These are phyloP conservation scores for Blepharisma stoltei DNA, from an alignment of 73 alveolate genomes.

Conservation along the genomic window DNA sequence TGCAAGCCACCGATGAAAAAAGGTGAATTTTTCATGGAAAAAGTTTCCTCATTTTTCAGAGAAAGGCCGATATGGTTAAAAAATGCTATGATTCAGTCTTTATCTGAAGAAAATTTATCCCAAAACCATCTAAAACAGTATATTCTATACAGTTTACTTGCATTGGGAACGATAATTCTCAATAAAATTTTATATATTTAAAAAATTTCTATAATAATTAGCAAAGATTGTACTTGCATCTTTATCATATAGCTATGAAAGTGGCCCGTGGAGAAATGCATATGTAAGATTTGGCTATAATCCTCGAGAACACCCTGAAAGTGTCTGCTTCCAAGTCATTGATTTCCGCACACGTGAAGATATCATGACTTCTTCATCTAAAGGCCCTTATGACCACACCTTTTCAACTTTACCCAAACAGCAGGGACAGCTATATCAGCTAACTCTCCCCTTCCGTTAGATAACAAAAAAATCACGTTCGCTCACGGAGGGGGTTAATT, in stretches of 20 bases:
- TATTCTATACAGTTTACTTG: not conserved
- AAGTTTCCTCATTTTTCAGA: not conserved
- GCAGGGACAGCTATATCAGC: constrained; percentile 19
- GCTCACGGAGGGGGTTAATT: too few species aligned
- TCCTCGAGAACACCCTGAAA: not conserved
- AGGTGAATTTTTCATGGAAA: not conserved
- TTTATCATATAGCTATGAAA: constrained; percentile 8
- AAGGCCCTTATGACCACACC: constrained; percentile 22
- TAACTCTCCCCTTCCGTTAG: too few species aligned
- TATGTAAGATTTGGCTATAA: constrained; percentile 9
- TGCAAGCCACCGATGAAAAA: constrained; percentile 3
- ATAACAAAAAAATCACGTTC: too few species aligned
- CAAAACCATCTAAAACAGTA: constrained; percentile 26
- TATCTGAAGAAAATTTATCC: constrained; percentile 9
- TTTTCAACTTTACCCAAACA: constrained; percentile 11
- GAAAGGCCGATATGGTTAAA: constrained; percentile 14
- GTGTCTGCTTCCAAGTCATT: constrained; percentile 1
- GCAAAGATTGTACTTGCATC: constrained; percentile 10
- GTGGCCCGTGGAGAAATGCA: constrained; percentile 29
- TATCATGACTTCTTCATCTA: not conserved
- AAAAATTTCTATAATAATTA: too few species aligned
- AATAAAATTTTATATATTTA: too few species aligned
- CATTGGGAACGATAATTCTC: too few species aligned
- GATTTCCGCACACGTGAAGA: constrained; percentile 22
- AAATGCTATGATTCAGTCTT: constrained; percentile 7